A percentile compares a stretch with the other conserved stretches of the same genome.
Evolutionary conservation across 148 eudicot species (phyloP).

Genomic region (Suaeda aralocaspica): DNA sequence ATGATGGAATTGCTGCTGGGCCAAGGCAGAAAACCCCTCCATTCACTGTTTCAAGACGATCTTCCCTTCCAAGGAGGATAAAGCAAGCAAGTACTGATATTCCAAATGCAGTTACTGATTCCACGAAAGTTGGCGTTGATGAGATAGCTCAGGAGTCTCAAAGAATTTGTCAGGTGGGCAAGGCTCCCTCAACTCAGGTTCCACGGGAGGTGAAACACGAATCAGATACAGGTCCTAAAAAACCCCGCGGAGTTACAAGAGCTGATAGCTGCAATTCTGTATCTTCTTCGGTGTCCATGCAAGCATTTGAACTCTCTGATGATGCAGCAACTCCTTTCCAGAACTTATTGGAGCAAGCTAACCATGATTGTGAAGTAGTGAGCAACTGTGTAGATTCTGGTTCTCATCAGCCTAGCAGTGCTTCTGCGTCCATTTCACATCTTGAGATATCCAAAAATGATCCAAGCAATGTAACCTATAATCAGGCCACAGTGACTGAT

Average conservation of each 20-base stretch:
- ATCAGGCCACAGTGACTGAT: slow-evolving; percentile 22
- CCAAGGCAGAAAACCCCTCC: slow-evolving; percentile 79
- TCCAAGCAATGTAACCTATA: slow-evolving; percentile 17
- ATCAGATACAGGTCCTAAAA: slow-evolving; percentile 22
- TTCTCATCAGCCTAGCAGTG: slow-evolving; percentile 33
- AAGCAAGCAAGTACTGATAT: slow-evolving; percentile 42
- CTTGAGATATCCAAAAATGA: slow-evolving; percentile 31
- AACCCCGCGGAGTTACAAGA: slow-evolving; percentile 35
- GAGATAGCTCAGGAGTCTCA: slow-evolving; percentile 41
- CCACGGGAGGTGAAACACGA: slow-evolving; percentile 35
- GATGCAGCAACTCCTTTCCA: slow-evolving; percentile 50
- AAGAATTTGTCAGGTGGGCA: slow-evolving; percentile 17
- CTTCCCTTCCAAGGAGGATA: slow-evolving; percentile 60
- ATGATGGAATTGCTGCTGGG: slow-evolving; percentile 51
- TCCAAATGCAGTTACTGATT: slow-evolving; percentile 31
- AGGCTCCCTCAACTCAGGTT: slow-evolving; percentile 20
- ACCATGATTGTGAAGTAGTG: slow-evolving; percentile 34
- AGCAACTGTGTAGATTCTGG: slow-evolving; percentile 34
- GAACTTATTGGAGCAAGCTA: slow-evolving; percentile 30
- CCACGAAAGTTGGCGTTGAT: slow-evolving; percentile 31
- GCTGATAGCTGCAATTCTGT: slow-evolving; percentile 66
- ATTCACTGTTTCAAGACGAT: slow-evolving; percentile 39
- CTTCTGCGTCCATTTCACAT: slow-evolving; percentile 35
- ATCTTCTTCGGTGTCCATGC: slow-evolving; percentile 74
- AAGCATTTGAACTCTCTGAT: slow-evolving; percentile 76